Base-by-base conservation (phyloP, 1,284 basidiomycete genomes). In the Bjerkandera adusta region DNA sequence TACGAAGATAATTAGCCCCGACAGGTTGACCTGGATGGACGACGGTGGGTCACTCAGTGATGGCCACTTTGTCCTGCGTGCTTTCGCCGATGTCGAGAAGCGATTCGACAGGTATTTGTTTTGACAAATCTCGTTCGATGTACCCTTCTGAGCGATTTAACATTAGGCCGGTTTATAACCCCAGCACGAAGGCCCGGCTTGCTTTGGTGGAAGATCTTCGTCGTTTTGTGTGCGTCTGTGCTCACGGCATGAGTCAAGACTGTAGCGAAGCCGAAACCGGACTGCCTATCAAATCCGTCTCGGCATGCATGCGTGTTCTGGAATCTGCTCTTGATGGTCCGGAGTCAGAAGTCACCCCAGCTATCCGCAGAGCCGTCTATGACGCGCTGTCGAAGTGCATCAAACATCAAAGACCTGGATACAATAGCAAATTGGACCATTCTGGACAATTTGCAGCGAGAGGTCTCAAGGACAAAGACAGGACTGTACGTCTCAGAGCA, bases 401-500 rank as follows among this genome's bases (percentile, higher is more conserved):
- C 71, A 77, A 49, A 61, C 67, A 1, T 52, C 61, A 13, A 65
- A 65, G 5, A 58, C 65, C 24, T 62, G n/a, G n/a, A n/a, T n/a
- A 60, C 8, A 57, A 58, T 2, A 66, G 68, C 7, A 60, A 68
- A 12, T 55, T 77, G 30, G 67, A 72, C 15, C 60, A 64, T 12
- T 54, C 69, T 1, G 44, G 65, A 3, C 65, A 72, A 13, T 54
- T 77, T 5, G 61, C 81, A 2, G 65, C 71, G 46, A 65, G 63
- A 22, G 79, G 79, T 4, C 57, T 88, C 52, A 66, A 60, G 13
- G 75, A 85, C 54, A 60, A 59, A 32, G 75, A 85, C 50, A 72
- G 87, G 46, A 71, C 70, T 34, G 77, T 82, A 12, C 74, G 88
- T 26, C 61, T 90, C 15, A 70, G 71, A 52, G 82, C 86, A 43